Conservation (phyloP, 495 filamentous ascomycete species). For the Lophiotrema nucula region DNA sequence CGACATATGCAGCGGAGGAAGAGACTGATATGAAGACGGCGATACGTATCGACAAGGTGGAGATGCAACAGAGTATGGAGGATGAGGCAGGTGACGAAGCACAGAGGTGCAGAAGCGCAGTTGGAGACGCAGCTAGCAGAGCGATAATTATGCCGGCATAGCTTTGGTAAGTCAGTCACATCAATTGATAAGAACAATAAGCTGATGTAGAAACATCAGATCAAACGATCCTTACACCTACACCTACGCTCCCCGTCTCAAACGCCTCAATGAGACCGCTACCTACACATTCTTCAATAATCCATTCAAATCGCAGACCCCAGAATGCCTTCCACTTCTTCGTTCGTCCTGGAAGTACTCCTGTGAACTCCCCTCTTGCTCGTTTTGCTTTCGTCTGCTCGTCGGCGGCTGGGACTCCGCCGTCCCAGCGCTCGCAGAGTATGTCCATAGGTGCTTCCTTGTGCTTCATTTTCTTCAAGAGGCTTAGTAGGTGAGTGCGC, state of each 20-base stretch:
- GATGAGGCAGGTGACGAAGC: too few relatives aligned
- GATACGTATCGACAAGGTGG: too few relatives aligned
- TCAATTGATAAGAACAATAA: too few relatives aligned
- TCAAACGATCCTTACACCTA: constrained; percentile 63
- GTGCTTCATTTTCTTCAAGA: constrained; percentile 62
- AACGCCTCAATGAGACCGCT: constrained; percentile 80
- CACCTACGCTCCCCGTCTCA: constrained; percentile 78
- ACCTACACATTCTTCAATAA: constrained; percentile 73
- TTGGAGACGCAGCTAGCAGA: too few relatives aligned
- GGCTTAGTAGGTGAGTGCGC: constrained; percentile 61
- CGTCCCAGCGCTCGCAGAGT: constrained; percentile 78
- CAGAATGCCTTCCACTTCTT: constrained; percentile 80
- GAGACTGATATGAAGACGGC: too few relatives aligned
- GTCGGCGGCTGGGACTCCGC: constrained; percentile 62
- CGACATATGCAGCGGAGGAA: too few relatives aligned
- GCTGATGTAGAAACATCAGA: too few relatives aligned
- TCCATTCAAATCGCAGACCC: constrained; percentile 76
- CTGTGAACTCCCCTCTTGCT: constrained; percentile 65
- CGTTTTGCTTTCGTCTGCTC: constrained; percentile 59
- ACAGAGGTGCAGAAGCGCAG: too few relatives aligned
- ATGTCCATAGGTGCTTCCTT: constrained; percentile 64
- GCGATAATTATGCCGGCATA: too few relatives aligned
- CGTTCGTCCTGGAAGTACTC: constrained; percentile 71
- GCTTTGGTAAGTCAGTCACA: too few relatives aligned
- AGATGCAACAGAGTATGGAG: too few relatives aligned